Conservation (phyloP, 768 basidiomycete genomes). For the Kwoniella botswanensis region DNA sequence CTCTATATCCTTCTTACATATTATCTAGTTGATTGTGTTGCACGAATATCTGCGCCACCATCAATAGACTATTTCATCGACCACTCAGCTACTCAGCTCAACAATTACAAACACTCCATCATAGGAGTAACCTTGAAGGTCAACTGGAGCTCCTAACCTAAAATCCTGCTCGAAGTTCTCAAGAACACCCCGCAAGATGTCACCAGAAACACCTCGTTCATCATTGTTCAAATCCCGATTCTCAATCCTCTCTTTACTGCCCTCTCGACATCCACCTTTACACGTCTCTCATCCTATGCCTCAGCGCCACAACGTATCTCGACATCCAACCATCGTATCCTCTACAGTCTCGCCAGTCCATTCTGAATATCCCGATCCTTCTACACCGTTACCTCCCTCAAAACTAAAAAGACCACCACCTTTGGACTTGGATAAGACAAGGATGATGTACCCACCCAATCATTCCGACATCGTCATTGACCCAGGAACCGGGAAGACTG, state of each 20-base stretch:
- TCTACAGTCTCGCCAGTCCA: conserved; percentile 28
- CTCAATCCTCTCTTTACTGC: conserved; percentile 50
- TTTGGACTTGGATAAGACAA: conserved; percentile 25
- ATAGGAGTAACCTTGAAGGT: neutral
- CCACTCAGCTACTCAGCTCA: neutral
- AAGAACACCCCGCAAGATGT: neutral
- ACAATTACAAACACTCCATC: neutral
- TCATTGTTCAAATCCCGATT: conserved; percentile 46
- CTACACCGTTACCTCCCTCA: conserved; percentile 12
- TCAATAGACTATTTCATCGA: neutral
- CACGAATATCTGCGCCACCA: neutral
- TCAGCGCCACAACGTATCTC: conserved; percentile 9
- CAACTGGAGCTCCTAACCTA: neutral
- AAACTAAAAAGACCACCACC: conserved; percentile 27
- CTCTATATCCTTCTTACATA: neutral
- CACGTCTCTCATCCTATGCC: conserved; percentile 35
- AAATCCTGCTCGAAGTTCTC: neutral
- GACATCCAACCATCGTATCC: conserved; percentile 15
- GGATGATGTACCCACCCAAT: conserved; percentile 27
- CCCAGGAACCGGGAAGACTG: conserved; percentile 11
- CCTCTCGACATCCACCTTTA: conserved; percentile 49
- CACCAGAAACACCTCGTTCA: conserved; percentile 7
- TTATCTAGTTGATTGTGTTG: conserved; percentile 7
- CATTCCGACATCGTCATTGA: conserved; percentile 19
- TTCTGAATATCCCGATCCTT: conserved; percentile 34